Evolutionary conservation across 176 grass and related monocot species (phyloP), one percentile per base, ranked within the genome.

Genomic region (Rhynchospora breviuscula): DNA sequence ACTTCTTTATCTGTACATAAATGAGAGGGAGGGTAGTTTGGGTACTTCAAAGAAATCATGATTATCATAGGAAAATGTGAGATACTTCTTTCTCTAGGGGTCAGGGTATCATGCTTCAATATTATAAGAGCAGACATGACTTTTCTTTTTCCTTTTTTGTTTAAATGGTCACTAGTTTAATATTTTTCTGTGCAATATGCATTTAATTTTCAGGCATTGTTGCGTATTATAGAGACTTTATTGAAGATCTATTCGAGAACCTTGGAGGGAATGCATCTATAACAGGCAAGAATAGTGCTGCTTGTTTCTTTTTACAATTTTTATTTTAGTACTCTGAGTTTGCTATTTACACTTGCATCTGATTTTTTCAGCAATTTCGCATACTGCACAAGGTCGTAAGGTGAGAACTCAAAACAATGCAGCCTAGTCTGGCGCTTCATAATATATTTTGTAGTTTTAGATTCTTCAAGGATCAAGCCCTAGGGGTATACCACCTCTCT

Each of bases 161-260:
- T 68, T 66, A 10, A 59, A 21, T 80, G 26, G 68, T 83, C 18
- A n/a, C 12, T 51, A 59, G 4, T 83, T 84, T 21, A 58, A 26
- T 22, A 77, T 23, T 53, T 23, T 6, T 0, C 0, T 43, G 35
- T 84, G 19, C 33, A 80, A 29, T 43, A 14, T 47, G 11, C 13
- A 51, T 52, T 31, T 14, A 81, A 26, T 83, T 63, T 54, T 47
- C 47, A 97, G 92, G 95, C 58, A 93, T 94, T 75, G 84, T 84
- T 85, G 91, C 86, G 9, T 94, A 85, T 76, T 98, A 94, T 11
- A 91, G 88, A 75, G 87, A 98, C 17, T 94, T 90, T 78, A 63
- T 94, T 0, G 90, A 98, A 84, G 89, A 84, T 54, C 85, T 98
- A 0, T 94, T 84, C 44, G 85, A 94, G 45, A 88, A 88, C n/a